Evolutionary conservation across 495 filamentous ascomycete species (phyloP).

Genomic region (Penicillium robsamsonii): DNA sequence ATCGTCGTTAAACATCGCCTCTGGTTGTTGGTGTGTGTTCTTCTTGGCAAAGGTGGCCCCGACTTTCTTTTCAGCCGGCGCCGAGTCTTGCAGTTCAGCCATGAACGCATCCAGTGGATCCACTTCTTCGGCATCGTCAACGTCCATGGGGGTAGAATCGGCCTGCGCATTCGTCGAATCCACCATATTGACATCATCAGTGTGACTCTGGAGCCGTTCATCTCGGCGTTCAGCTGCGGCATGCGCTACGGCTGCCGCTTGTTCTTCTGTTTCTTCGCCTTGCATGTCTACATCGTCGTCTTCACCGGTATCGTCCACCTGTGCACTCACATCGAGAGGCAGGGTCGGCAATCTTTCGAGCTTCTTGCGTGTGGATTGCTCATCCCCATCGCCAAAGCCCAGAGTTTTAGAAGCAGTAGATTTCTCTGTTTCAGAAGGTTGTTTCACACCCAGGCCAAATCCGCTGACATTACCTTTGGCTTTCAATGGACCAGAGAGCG

Average conservation of each 20-base stretch:
- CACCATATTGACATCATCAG: conserved; percentile 39
- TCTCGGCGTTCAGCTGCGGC: conserved; percentile 76
- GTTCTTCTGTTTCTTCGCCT: conserved; percentile 79
- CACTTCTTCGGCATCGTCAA: conserved; percentile 65
- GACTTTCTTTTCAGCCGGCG: conserved; percentile 39
- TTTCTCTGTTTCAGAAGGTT: conserved; percentile 61
- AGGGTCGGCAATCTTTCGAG: conserved; percentile 81
- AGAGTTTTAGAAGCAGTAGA: conserved; percentile 66
- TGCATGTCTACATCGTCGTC: conserved; percentile 76
- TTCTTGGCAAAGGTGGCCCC: conserved; percentile 45
- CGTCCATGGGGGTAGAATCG: conserved; percentile 32
- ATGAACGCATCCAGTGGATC: conserved; percentile 98
- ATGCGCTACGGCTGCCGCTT: conserved; percentile 77
- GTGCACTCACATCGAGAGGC: conserved; percentile 60
- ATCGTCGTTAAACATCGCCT: conserved; percentile 83
- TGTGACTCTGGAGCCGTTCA: conserved; percentile 59
- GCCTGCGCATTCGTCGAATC: conserved; percentile 45
- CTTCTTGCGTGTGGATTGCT: conserved; percentile 80
- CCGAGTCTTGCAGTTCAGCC: conserved; percentile 67
- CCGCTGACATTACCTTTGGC: conserved; percentile 72
- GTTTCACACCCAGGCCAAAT: conserved; percentile 75
- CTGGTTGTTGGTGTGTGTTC: conserved; percentile 57
- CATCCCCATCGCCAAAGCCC: conserved; percentile 86
- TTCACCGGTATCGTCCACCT: conserved; percentile 56
- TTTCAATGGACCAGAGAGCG: conserved; percentile 46